These are phyloP conservation scores for Xerophyta viscosa DNA, from an alignment of 106 monocot species.

Conservation along the genomic window DNA sequence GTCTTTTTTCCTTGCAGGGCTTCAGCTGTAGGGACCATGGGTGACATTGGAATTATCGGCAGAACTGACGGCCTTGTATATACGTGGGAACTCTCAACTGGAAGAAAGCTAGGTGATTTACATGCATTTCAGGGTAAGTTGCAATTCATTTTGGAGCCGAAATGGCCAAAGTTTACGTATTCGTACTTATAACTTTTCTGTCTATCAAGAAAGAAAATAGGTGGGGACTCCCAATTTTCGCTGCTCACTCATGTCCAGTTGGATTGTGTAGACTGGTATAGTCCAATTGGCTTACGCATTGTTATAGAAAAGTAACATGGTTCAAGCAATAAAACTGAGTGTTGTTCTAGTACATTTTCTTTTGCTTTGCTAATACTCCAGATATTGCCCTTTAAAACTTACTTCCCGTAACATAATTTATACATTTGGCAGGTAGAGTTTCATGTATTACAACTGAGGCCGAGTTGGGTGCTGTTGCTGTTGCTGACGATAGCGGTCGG, in stretches of 20 bases:
- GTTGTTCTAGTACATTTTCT: no score
- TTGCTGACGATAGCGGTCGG: constrained; percentile 33
- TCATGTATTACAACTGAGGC: constrained; percentile 42
- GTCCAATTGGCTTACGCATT: no score
- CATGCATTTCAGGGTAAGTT: constrained; percentile 42
- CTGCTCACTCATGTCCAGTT: no score
- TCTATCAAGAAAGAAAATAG: no score
- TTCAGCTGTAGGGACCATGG: constrained; percentile 24
- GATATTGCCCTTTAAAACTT: no score
- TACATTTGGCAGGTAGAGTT: constrained; percentile 36
- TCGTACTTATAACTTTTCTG: neutral
- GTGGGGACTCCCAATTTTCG: no score
- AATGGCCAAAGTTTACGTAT: neutral
- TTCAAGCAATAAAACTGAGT: no score
- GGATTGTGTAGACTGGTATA: no score
- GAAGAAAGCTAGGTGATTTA: constrained; percentile 28
- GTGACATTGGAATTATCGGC: constrained; percentile 36
- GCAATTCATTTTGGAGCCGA: neutral
- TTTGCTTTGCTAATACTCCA: no score
- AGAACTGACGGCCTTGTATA: constrained; percentile 55
- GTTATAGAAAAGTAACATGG: no score
- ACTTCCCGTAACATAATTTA: no score
- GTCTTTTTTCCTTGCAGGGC: constrained; percentile 28
- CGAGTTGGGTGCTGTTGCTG: constrained; percentile 46
- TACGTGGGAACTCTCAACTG: constrained; percentile 51